These are phyloP conservation scores for Hortiboletus campestris DNA, from an alignment of 768 basidiomycete genomes.

Conservation along the genomic window DNA sequence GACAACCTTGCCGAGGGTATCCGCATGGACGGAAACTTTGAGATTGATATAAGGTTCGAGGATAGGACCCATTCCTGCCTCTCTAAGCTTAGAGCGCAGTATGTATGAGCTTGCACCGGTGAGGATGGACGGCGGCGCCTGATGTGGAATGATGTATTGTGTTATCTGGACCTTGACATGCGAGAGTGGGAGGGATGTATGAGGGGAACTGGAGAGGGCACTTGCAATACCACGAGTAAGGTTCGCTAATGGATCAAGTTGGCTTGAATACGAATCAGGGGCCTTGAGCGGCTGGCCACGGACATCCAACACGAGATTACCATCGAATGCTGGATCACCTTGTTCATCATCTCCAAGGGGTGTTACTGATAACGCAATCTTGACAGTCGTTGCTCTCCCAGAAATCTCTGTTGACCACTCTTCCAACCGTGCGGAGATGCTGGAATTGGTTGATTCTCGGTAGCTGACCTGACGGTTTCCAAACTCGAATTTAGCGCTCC, in stretches of 20 bases:
- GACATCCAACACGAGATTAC: slow-evolving; percentile 65
- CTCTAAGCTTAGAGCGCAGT: slow-evolving; percentile 58
- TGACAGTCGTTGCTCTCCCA: slow-evolving; percentile 52
- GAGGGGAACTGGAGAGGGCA: slow-evolving; percentile 73
- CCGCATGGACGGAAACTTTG: slow-evolving; percentile 65
- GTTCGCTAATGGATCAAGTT: slow-evolving; percentile 46
- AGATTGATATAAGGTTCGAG: slow-evolving; percentile 77
- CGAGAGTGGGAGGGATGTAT: slow-evolving; percentile 71
- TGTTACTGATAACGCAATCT: slow-evolving; percentile 54
- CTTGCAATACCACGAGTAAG: slow-evolving; percentile 70
- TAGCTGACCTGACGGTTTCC: slow-evolving; percentile 78
- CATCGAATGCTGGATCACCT: slow-evolving; percentile 73
- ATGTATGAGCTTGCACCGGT: slow-evolving; percentile 64
- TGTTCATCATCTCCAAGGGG: slow-evolving; percentile 52
- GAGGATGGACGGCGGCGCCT: slow-evolving; percentile 50
- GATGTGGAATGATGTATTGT: slow-evolving; percentile 41
- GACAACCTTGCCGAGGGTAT: slow-evolving; percentile 71
- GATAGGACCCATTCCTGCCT: slow-evolving; percentile 67
- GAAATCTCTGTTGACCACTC: slow-evolving; percentile 63
- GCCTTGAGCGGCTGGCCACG: slow-evolving; percentile 50
- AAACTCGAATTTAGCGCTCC: slow-evolving; percentile 74
- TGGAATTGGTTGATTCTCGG: slow-evolving; percentile 52
- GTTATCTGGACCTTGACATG: slow-evolving; percentile 57
- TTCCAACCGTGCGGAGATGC: slow-evolving; percentile 32
- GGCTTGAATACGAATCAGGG: slow-evolving; percentile 46